Conservation (phyloP, 2,329 filamentous ascomycete species). For the Chrysoporthe puriensis region DNA sequence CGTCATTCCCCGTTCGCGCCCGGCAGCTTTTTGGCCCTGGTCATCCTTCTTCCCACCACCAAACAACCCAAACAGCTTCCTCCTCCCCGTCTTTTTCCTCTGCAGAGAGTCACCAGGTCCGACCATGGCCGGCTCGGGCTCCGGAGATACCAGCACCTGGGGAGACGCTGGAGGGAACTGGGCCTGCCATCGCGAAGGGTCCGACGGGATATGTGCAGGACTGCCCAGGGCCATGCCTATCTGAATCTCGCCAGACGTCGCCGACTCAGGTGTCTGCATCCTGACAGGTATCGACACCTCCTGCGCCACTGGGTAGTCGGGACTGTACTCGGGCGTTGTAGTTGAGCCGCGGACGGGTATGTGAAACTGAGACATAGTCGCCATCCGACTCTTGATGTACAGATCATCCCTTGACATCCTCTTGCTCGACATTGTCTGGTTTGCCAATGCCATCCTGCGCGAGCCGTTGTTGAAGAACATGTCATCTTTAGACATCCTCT, state of each 20-base stretch:
- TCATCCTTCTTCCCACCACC: conserved; percentile 45
- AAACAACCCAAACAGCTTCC: conserved; percentile 62
- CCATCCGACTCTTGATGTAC: conserved; percentile 38
- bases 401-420: conserved; percentile 50
- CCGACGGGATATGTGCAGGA: conserved; percentile 52
- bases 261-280: conserved; percentile 48
- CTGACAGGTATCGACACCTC: conserved; percentile 41
- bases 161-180: conserved; percentile 29
- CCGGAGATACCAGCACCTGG: conserved; percentile 23
- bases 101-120: conserved; percentile 32
- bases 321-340: conserved; percentile 49
- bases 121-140: conserved; percentile 15
- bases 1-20: not conserved
- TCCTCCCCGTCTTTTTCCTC: conserved; percentile 57
- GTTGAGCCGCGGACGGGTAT: conserved; percentile 46
- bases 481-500: conserved; percentile 51
- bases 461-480: conserved; percentile 39
- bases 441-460: conserved; percentile 12
- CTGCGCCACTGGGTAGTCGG: conserved; percentile 38
- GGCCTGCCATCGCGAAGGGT: conserved; percentile 36
- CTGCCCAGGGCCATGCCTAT: conserved; percentile 80
- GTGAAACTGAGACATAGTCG: conserved; percentile 42
- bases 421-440: conserved; percentile 36
- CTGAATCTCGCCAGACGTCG: conserved; percentile 48
- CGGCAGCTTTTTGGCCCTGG: conserved; percentile 30